A percentile compares a stretch with the other conserved stretches of the same genome.
Evolutionary conservation across 257 asterid genomes (phyloP).

Genomic region (Solanum piurae): DNA sequence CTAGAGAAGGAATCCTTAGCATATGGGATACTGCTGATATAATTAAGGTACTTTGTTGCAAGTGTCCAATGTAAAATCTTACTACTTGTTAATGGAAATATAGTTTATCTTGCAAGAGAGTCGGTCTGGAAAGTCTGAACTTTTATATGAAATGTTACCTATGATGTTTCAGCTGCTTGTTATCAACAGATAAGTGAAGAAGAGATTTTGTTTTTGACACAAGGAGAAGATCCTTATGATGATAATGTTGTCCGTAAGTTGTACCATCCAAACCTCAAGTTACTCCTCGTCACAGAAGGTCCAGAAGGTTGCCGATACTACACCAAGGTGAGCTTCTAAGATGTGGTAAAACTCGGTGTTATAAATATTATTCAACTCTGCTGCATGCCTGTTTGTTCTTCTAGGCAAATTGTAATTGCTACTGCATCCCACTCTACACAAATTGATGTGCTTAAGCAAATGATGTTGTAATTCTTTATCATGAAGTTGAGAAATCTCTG

Average conservation of each 20-base stretch:
- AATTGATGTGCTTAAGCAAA: not conserved
- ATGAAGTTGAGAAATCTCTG: not conserved
- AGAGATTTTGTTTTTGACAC: constrained; percentile 77
- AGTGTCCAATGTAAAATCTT: not conserved
- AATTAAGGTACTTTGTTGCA: constrained; percentile 56
- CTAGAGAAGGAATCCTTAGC: constrained; percentile 95
- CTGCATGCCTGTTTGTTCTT: not conserved
- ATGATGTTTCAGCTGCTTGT: constrained; percentile 8
- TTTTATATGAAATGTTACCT: not conserved
- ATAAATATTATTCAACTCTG: not conserved
- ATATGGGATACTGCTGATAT: constrained; percentile 92
- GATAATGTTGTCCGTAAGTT: constrained; percentile 77
- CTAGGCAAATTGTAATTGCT: not conserved
- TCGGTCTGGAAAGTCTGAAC: not conserved
- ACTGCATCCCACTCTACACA: not conserved
- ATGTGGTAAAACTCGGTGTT: not conserved
- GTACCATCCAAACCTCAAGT: constrained; percentile 69
- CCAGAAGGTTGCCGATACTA: constrained; percentile 93
- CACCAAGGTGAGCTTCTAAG: constrained; percentile 59
- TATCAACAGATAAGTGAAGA: constrained; percentile 75
- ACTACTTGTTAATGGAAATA: not conserved
- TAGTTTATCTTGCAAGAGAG: not conserved
- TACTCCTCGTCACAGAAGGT: constrained; percentile 96
- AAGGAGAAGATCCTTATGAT: constrained; percentile 91
- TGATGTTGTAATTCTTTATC: not conserved